These are phyloP conservation scores for Hypoxylon sp. DNA, from an alignment of 2,329 filamentous ascomycete genomes.

Conservation along the genomic window DNA sequence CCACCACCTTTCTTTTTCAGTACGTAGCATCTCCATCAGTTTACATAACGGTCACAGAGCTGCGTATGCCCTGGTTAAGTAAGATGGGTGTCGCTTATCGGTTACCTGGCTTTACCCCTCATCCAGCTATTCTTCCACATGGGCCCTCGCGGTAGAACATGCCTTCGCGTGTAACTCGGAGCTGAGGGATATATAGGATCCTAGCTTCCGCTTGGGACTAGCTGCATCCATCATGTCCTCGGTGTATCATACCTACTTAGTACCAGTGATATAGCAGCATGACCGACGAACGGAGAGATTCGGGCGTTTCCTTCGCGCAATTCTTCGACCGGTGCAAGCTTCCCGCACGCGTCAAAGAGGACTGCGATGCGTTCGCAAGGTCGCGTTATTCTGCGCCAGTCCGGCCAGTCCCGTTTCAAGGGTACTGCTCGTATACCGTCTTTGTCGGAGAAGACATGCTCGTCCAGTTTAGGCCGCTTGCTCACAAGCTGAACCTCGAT, in stretches of 20 bases:
- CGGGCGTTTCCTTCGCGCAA: slow-evolving; percentile 36
- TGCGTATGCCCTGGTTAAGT: slow-evolving; percentile 17
- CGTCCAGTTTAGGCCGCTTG: slow-evolving; percentile 58
- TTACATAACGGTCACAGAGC: slow-evolving; percentile 29
- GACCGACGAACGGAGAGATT: slow-evolving; percentile 36
- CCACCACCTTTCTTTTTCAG: background rate
- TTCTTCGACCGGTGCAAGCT: slow-evolving; percentile 46
- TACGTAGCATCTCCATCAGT: slow-evolving; percentile 18
- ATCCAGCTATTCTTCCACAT: slow-evolving; percentile 28
- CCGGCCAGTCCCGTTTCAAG: slow-evolving; percentile 51
- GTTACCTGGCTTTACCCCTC: slow-evolving; percentile 26
- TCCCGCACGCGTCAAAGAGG: slow-evolving; percentile 35
- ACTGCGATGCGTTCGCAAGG: slow-evolving; percentile 47
- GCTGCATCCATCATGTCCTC: slow-evolving; percentile 5
- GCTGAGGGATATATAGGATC: slow-evolving; percentile 17
- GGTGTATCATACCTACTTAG: background rate
- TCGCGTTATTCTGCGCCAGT: slow-evolving; percentile 46
- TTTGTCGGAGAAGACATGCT: slow-evolving; percentile 49
- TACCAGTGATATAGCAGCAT: slow-evolving; percentile 29
- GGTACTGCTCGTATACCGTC: slow-evolving; percentile 62
- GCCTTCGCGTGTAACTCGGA: slow-evolving; percentile 2
- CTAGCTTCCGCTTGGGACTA: background rate
- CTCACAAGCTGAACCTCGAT: slow-evolving; percentile 52
- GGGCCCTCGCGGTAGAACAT: slow-evolving; percentile 2
- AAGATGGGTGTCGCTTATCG: slow-evolving; percentile 29